These are phyloP conservation scores for Amoeboaphelidium protococcarum DNA, from an alignment of 371 early-diverging fungal genomes.

Conservation along the genomic window DNA sequence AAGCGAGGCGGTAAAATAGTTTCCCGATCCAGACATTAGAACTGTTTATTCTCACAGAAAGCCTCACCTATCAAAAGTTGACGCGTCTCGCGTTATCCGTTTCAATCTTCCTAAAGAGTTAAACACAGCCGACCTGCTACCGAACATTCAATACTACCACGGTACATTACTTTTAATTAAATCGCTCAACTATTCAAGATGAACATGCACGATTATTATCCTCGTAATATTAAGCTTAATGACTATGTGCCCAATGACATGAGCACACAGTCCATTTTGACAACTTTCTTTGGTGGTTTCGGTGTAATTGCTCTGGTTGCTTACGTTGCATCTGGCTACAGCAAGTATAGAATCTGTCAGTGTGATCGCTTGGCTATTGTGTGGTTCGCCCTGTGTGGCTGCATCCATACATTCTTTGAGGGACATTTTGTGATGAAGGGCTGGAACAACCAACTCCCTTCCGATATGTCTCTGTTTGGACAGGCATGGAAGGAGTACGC, in stretches of 20 bases:
- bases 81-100: too few relatives aligned
- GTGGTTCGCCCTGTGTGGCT: conserved; percentile 51
- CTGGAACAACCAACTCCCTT: conserved; percentile 18
- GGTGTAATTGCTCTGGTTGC: background rate
- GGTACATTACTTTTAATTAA: too few relatives aligned
- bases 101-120: too few relatives aligned
- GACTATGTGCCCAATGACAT: background rate
- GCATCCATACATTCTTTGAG: conserved; percentile 59
- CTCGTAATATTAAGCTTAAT: background rate
- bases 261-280: background rate
- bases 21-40: too few relatives aligned
- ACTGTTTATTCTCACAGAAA: too few relatives aligned
- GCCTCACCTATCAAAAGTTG: too few relatives aligned
- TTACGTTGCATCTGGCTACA: background rate
- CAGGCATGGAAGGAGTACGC: conserved; percentile 82
- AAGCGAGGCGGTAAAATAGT: too few relatives aligned
- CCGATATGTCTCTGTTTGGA: conserved; percentile 29
- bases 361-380: conserved; percentile 28
- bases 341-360: too few relatives aligned
- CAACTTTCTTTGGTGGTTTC: background rate
- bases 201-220: too few relatives aligned
- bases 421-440: conserved; percentile 34
- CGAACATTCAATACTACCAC: too few relatives aligned
- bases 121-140: too few relatives aligned
- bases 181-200: too few relatives aligned